Evolutionary conservation across 1,284 basidiomycete species (phyloP).

Genomic region (Fomitopsis betulina): DNA sequence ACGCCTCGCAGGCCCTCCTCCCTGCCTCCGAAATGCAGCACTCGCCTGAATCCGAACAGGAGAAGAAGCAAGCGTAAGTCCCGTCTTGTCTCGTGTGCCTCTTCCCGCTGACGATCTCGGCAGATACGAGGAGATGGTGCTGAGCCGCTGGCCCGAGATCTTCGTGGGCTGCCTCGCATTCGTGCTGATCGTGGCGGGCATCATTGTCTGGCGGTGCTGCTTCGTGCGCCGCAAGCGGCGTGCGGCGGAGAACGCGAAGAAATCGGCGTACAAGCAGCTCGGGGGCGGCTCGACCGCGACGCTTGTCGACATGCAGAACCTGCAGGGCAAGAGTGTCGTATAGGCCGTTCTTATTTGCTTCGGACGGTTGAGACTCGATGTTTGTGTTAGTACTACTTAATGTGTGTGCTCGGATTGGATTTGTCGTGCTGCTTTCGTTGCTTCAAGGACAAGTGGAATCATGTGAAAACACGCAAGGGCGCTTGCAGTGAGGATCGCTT

Average conservation of each 20-base stretch:
- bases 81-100: neutral
- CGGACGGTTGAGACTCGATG: neutral
- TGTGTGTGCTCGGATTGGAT: neutral
- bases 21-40: conserved; percentile 53
- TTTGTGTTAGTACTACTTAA: neutral
- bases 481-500: no score
- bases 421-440: neutral
- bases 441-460: neutral
- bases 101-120: neutral
- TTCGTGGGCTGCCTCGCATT: conserved; percentile 57
- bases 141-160: conserved; percentile 75
- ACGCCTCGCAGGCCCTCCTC: conserved; percentile 44
- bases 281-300: conserved; percentile 7
- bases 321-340: neutral
- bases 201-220: conserved; percentile 64
- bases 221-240: conserved; percentile 27
- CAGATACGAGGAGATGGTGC: conserved; percentile 52
- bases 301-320: conserved; percentile 5
- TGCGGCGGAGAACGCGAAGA: conserved; percentile 8
- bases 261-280: conserved; percentile 13
- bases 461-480: no score
- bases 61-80: conserved; percentile 62
- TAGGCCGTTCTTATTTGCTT: neutral
- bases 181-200: conserved; percentile 42
- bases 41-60: conserved; percentile 58